Base-by-base conservation (phyloP, 257 asterid species). In the Coffea canephora region DNA sequence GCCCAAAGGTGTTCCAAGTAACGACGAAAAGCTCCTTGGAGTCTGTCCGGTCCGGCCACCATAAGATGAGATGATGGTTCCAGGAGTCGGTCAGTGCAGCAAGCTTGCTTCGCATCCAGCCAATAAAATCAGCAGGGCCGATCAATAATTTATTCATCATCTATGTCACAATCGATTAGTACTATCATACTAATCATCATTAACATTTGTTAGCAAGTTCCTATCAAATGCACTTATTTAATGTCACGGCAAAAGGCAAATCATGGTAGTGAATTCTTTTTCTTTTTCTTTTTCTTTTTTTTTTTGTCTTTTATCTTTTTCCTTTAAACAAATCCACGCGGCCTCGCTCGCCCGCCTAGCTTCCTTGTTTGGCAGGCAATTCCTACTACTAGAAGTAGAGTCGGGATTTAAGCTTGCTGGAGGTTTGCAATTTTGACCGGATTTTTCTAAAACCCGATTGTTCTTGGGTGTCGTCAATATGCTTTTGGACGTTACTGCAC, bases 11-110 rank as follows among this genome's bases (percentile, higher is more conserved):
- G 71, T 61, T 41, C 50, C 50, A 31, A 16, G 34, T 43, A 70
- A 57, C 39, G 18, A 73, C 57, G 36, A 73, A 79, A 79, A 46
- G 66, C 54, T n/a, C 74, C 48, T 39, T 46, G 68, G 68, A 18
- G 15, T 62, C 49, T 73, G 27, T 27, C 27, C 27, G 27, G 27
- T 27, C 27, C 27, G 61, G 36, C 69, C 79, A 73, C 79, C 50
- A 64, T 15, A 36, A 31, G 1, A 11, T 50, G n/a, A 19, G 52
- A 73, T 71, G 73, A 71, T 59, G 57, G 34, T 31, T 73, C 36
- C 45, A 39, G 73, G 59, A 14, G 4, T 25, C 45, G 39, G 39
- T 68, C 43, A 61, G 11, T 11, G 18, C 34, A 8, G 21, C 57
- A 13, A 43, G 25, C 41, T 0, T 61, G 12, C 41, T 76, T 64